Evolutionary conservation across 306 rosid species (phyloP).

Genomic region (Inga laurina): DNA sequence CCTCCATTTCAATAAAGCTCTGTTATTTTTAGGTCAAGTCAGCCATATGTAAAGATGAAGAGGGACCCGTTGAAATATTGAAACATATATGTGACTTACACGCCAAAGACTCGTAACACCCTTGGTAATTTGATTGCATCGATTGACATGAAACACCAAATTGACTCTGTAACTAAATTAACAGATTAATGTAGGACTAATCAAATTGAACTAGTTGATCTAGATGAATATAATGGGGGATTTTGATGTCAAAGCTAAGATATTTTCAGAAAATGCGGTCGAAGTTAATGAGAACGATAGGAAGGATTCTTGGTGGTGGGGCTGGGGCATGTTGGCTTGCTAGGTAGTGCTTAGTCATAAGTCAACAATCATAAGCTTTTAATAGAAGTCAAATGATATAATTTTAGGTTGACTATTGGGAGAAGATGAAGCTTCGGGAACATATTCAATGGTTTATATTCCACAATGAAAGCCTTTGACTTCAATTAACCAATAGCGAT

Average conservation of each 20-base stretch:
- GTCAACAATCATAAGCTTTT: conserved; percentile 47
- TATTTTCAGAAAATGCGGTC: background rate
- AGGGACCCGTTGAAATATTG: conserved; percentile 27
- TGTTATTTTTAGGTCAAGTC: conserved; percentile 26
- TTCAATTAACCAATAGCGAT: conserved; percentile 8
- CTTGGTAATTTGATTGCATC: conserved; percentile 27
- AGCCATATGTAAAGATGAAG: conserved; percentile 28
- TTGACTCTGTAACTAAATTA: conserved; percentile 22
- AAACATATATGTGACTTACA: conserved; percentile 38
- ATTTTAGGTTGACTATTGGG: conserved; percentile 51
- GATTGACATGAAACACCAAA: conserved; percentile 32
- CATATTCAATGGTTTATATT: conserved; percentile 48
- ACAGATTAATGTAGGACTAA: background rate
- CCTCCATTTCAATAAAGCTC: background rate
- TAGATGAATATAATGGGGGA: background rate
- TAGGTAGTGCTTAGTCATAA: conserved; percentile 36
- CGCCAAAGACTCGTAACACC: conserved; percentile 20
- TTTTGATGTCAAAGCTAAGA: background rate
- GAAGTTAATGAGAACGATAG: conserved; percentile 32
- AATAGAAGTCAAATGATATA: conserved; percentile 50
- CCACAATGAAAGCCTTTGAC: conserved; percentile 49
- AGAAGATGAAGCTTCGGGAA: conserved; percentile 14
- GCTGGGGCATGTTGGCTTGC: conserved; percentile 9
- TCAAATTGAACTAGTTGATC: background rate
- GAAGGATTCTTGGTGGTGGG: conserved; percentile 40